phyloP scores from a whole-genome alignment of 2,329 filamentous ascomycete genomes.

The Stemphylium beticola region DNA sequence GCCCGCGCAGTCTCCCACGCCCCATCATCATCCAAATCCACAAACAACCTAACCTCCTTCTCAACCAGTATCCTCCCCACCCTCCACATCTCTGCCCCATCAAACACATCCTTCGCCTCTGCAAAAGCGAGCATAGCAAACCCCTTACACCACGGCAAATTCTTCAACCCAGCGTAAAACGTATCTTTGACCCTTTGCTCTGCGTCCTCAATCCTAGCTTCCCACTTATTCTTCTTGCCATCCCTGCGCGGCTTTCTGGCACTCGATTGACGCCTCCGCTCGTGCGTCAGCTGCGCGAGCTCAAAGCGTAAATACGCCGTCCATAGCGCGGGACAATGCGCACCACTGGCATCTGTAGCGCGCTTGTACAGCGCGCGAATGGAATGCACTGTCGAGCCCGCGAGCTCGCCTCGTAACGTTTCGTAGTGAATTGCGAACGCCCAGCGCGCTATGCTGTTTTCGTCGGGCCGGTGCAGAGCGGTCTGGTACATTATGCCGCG shows the following conservation, averaged over 20 bases:
- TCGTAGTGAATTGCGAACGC: conserved; percentile 64
- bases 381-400: conserved; percentile 56
- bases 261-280: conserved; percentile 12
- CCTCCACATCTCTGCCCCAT: conserved; percentile 57
- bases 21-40: conserved; percentile 50
- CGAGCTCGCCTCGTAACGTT: conserved; percentile 52
- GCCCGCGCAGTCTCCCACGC: not conserved
- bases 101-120: conserved; percentile 45
- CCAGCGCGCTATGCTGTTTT: conserved; percentile 55
- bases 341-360: conserved; percentile 50
- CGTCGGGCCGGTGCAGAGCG: conserved; percentile 37
- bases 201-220: conserved; percentile 32
- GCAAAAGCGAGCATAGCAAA: conserved; percentile 64
- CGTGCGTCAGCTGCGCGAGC: conserved; percentile 19
- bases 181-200: conserved; percentile 56
- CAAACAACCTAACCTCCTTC: conserved; percentile 66
- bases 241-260: conserved; percentile 20
- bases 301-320: conserved; percentile 43
- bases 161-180: conserved; percentile 62
- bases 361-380: conserved; percentile 63
- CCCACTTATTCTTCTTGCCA: conserved; percentile 29
- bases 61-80: conserved; percentile 65
- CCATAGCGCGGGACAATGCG: conserved; percentile 43
- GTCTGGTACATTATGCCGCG: conserved; percentile 64
- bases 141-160: conserved; percentile 69